Conservation (phyloP, 1,139 yeast species). For the Candida anutae region DNA sequence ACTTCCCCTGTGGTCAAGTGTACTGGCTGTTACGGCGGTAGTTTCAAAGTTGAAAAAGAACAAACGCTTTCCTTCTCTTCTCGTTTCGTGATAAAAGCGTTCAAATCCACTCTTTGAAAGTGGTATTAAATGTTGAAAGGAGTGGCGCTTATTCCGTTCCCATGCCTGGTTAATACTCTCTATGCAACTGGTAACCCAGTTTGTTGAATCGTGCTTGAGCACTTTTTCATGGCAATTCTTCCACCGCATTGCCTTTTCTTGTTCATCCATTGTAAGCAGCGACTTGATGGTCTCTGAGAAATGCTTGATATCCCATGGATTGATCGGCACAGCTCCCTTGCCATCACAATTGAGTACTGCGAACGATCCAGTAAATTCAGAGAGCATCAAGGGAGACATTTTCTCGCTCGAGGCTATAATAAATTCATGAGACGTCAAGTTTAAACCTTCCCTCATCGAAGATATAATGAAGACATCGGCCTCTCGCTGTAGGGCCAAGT, state of each 20-base stretch:
- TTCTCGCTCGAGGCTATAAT: slow-evolving; percentile 65
- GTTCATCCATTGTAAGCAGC: slow-evolving; percentile 56
- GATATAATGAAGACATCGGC: slow-evolving; percentile 86
- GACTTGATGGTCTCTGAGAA: slow-evolving; percentile 54
- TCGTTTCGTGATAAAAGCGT: slow-evolving; percentile 23
- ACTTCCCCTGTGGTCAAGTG: slow-evolving; percentile 9
- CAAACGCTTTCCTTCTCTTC: slow-evolving; percentile 30
- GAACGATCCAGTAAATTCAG: slow-evolving; percentile 95
- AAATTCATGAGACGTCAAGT: slow-evolving; percentile 91
- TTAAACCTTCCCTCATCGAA: slow-evolving; percentile 94
- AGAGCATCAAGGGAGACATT: slow-evolving; percentile 75
- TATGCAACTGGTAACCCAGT: slow-evolving; percentile 65
- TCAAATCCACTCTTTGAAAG: slow-evolving; percentile 27
- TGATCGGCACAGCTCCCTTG: slow-evolving; percentile 67
- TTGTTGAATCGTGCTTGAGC: slow-evolving; percentile 56
- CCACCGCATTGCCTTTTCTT: slow-evolving; percentile 61
- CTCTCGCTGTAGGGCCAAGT: slow-evolving; percentile 75
- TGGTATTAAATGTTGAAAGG: slow-evolving; percentile 16
- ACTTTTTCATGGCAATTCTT: slow-evolving; percentile 50
- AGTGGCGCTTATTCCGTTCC: slow-evolving; percentile 42
- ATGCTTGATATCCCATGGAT: slow-evolving; percentile 81
- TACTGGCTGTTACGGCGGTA: slow-evolving; percentile 20
- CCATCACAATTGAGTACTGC: slow-evolving; percentile 47
- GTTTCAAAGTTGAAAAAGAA: slow-evolving; percentile 51
- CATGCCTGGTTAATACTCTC: slow-evolving; percentile 53